These are phyloP conservation scores for Phytophthora quininea DNA, from an alignment of 352 stramenopile species.

Conservation along the genomic window DNA sequence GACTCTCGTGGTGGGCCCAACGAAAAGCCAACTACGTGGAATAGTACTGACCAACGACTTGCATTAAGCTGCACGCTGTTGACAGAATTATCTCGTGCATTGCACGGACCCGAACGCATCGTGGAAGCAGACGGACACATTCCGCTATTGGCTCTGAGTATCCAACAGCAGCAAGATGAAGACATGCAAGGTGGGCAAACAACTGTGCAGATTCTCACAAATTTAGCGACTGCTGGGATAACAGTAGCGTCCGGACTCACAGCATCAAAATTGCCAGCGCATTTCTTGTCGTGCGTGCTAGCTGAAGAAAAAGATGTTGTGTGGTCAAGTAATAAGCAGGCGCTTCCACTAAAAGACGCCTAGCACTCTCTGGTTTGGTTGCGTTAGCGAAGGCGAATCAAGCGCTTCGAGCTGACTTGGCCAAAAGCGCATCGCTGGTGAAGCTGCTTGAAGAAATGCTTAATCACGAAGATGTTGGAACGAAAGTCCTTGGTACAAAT, in stretches of 20 bases:
- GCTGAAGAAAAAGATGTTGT: conserved; percentile 3
- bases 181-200: conserved; percentile 27
- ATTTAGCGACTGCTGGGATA: conserved; percentile 39
- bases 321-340: conserved; percentile 5
- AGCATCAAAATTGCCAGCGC: conserved; percentile 50
- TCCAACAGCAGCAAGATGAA: conserved; percentile 29
- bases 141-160: conserved; percentile 50
- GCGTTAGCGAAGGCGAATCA: conserved; percentile 45
- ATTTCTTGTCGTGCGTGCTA: conserved; percentile 52
- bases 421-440: conserved; percentile 33
- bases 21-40: conserved; percentile 18
- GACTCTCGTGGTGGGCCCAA: conserved; percentile 6
- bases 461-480: neutral
- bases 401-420: conserved; percentile 36
- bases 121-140: conserved; percentile 47
- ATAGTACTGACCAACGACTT: conserved; percentile 44
- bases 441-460: conserved; percentile 38
- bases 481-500: conserved; percentile 1
- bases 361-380: conserved; percentile 42
- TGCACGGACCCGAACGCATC: conserved; percentile 39
- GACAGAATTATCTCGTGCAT: conserved; percentile 42
- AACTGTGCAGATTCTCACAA: conserved; percentile 58
- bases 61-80: conserved; percentile 51
- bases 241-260: conserved; percentile 33
- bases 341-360: conserved; percentile 15